Evolutionary conservation across 805 yeast genomes (phyloP).

Genomic region (Candida insectorum): DNA sequence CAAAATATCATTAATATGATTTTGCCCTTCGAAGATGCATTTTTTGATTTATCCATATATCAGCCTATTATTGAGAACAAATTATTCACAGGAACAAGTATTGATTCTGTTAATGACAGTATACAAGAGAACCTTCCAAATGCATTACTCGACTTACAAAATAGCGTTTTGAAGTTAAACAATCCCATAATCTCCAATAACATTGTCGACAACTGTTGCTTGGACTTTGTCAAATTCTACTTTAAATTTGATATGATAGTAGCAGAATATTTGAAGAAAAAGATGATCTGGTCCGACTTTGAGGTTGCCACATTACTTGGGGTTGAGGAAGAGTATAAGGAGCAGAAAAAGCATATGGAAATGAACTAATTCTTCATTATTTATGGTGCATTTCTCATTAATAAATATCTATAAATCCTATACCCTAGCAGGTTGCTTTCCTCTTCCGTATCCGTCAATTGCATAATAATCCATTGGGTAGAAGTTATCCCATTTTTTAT

Average conservation of each 20-base stretch:
- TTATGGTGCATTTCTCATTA: too few relatives aligned
- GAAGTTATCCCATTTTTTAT: constrained; percentile 59
- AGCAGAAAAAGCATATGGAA: too few relatives aligned
- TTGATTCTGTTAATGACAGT: constrained; percentile 41
- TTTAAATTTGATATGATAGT: constrained; percentile 35
- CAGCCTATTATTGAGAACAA: constrained; percentile 63
- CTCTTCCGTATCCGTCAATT: constrained; percentile 88
- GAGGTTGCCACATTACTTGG: constrained; percentile 74
- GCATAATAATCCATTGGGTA: constrained; percentile 98
- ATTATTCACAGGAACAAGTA: constrained; percentile 43
- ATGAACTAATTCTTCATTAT: too few relatives aligned
- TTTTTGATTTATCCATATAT: constrained; percentile 60
- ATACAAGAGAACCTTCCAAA: constrained; percentile 55
- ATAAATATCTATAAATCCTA: too few relatives aligned
- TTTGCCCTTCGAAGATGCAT: constrained; percentile 58
- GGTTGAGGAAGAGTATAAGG: constrained; percentile 47
- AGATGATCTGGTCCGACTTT: constrained; percentile 50
- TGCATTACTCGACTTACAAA: constrained; percentile 59
- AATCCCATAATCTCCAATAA: constrained; percentile 62
- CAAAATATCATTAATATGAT: constrained; percentile 69
- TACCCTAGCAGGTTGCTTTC: constrained; percentile 55
- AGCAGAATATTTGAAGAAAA: constrained; percentile 29
- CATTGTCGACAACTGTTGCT: constrained; percentile 48
- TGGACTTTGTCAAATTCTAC: constrained; percentile 48
- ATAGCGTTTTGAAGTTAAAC: constrained; percentile 50